Percentiles rank a stretch among this genome's conserved stretches.
phyloP scores from a whole-genome alignment of 192 early-diverging fungal genomes.

The Entomortierella beljakovae region DNA sequence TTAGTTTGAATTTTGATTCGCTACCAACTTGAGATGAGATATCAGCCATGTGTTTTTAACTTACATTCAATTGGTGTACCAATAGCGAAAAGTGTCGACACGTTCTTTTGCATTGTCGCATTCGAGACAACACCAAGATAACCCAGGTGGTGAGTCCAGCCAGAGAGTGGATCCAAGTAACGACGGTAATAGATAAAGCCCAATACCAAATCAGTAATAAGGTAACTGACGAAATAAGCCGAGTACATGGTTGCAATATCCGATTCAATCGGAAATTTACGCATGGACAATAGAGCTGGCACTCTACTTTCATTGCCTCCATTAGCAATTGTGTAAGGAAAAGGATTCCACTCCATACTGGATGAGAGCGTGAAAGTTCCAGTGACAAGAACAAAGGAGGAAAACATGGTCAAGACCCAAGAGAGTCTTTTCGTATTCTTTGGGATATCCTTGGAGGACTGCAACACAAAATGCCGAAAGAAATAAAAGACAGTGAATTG shows the following conservation, averaged over 20 bases:
- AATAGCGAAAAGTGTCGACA: constrained; percentile 38
- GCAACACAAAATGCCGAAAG: constrained; percentile 13
- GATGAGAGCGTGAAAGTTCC: constrained; percentile 39
- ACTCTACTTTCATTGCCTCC: background rate
- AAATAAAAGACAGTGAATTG: constrained; percentile 41
- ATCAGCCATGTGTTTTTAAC: too few relatives aligned
- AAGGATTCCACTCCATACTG: constrained; percentile 30
- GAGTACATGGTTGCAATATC: constrained; percentile 29
- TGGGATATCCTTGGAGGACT: background rate
- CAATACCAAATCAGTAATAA: constrained; percentile 41
- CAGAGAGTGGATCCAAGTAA: constrained; percentile 41
- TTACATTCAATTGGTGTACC: constrained; percentile 49
- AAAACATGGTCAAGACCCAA: constrained; percentile 47
- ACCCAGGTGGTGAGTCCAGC: constrained; percentile 41
- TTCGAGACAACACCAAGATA: constrained; percentile 32
- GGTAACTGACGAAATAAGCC: constrained; percentile 47
- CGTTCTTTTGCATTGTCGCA: constrained; percentile 21
- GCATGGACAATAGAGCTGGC: constrained; percentile 16
- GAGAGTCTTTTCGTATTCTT: constrained; percentile 19
- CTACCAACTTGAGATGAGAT: too few relatives aligned
- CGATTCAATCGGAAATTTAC: constrained; percentile 28
- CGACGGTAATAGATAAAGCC: constrained; percentile 30
- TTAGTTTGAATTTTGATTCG: background rate
- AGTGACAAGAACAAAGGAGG: constrained; percentile 36
- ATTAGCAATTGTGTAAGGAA: background rate